A percentile compares a stretch with the other conserved stretches of the same genome.
Conservation (phyloP, 306 rosid species). For the Amphicarpaea edgeworthii region DNA sequence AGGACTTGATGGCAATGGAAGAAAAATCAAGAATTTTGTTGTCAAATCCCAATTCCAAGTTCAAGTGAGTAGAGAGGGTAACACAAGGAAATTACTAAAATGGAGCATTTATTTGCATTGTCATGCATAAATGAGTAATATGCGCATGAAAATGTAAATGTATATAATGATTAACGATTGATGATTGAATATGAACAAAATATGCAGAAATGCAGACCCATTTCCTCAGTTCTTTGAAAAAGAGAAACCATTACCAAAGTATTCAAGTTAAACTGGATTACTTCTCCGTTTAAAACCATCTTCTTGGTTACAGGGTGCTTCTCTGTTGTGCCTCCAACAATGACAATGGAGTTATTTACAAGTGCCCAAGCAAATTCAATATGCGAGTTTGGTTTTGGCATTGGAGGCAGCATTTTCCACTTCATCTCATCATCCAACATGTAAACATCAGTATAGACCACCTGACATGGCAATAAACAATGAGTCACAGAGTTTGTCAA, state of each 20-base stretch:
- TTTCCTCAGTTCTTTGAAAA: slow-evolving; percentile 17
- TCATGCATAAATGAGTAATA: slow-evolving; percentile 8
- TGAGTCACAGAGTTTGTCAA: neutral
- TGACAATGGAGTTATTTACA: slow-evolving; percentile 79
- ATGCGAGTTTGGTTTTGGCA: slow-evolving; percentile 94
- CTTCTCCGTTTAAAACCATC: slow-evolving; percentile 92
- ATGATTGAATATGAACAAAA: slow-evolving; percentile 38
- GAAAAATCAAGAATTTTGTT: slow-evolving; percentile 19
- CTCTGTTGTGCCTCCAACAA: slow-evolving; percentile 90
- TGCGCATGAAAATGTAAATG: neutral
- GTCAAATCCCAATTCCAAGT: slow-evolving; percentile 29
- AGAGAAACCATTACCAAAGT: slow-evolving; percentile 62
- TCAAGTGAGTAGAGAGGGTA: slow-evolving; percentile 21
- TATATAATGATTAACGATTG: neutral
- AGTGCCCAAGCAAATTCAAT: slow-evolving; percentile 90
- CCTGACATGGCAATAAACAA: slow-evolving; percentile 58
- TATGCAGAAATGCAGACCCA: slow-evolving; percentile 34
- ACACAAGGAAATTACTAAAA: slow-evolving; percentile 16
- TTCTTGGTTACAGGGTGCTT: slow-evolving; percentile 87
- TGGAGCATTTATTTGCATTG: slow-evolving; percentile 2
- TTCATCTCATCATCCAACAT: slow-evolving; percentile 89
- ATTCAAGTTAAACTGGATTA: slow-evolving; percentile 77
- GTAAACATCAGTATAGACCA: slow-evolving; percentile 81
- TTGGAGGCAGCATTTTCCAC: slow-evolving; percentile 79
- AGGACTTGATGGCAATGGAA: slow-evolving; percentile 26